Conservation (phyloP, 225 moss, liverwort and hornwort genomes). For the Lunularia cruciata region DNA sequence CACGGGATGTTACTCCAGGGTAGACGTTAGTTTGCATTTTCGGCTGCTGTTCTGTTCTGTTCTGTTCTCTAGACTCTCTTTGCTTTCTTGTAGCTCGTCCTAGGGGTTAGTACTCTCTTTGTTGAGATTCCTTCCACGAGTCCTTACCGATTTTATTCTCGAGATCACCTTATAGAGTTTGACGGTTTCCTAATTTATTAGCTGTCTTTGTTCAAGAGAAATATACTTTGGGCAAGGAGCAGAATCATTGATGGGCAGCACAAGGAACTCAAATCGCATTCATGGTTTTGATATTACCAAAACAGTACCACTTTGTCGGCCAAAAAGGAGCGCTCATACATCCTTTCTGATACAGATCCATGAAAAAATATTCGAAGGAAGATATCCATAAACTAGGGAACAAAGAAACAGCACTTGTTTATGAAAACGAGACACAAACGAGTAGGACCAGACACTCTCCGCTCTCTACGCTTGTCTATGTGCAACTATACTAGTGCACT, state of each 20-base stretch:
- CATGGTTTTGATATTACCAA: no score
- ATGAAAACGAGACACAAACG: slow-evolving; percentile 1
- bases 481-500: no score
- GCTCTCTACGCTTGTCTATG: not conserved
- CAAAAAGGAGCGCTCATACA: no score
- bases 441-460: not conserved
- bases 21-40: not conserved
- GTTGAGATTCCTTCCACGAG: not conserved
- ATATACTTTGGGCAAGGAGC: no score
- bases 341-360: no score
- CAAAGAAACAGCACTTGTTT: not conserved
- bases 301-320: no score
- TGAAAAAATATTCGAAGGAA: no score
- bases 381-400: not conserved
- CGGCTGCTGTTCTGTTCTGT: no score
- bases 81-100: not conserved
- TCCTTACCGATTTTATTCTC: not conserved
- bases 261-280: no score
- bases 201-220: no score
- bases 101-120: not conserved
- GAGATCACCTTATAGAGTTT: not conserved
- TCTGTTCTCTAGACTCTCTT: no score
- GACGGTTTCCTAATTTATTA: not conserved
- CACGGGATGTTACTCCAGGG: not conserved
- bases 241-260: no score